These are phyloP conservation scores for Monilinia fructigena DNA, from an alignment of 2,329 filamentous ascomycete genomes.

Conservation along the genomic window DNA sequence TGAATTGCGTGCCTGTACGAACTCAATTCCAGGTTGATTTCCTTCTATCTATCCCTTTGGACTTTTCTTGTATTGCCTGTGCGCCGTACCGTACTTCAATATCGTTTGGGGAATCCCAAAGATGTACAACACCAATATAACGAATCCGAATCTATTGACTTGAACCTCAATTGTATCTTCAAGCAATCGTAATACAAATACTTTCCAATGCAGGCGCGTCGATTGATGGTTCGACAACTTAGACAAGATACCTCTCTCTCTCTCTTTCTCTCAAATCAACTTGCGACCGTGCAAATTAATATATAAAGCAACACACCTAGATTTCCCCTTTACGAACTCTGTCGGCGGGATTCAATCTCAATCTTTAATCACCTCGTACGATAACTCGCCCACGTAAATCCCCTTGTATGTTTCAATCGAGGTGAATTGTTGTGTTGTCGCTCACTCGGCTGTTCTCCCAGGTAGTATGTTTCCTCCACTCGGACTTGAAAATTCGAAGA, in stretches of 20 bases:
- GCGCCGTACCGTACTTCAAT: not conserved
- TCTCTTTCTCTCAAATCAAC: not conserved
- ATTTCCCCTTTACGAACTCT: not conserved
- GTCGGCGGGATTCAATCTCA: not conserved
- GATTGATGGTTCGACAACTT: not conserved
- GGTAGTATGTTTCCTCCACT: not conserved
- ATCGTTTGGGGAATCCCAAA: not conserved
- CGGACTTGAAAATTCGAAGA: not conserved
- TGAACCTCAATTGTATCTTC: not conserved
- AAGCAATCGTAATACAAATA: not conserved
- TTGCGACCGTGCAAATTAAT: not conserved
- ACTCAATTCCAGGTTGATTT: not conserved
- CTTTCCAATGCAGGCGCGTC: not conserved
- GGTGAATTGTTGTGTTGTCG: slow-evolving; percentile 18
- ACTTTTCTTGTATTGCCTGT: not conserved
- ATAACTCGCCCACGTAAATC: slow-evolving; percentile 9
- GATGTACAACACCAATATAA: not conserved
- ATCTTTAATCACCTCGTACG: not conserved
- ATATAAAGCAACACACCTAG: not conserved
- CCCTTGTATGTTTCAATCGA: not conserved
- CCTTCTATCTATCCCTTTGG: not conserved
- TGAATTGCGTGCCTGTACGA: not conserved
- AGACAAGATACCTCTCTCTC: not conserved
- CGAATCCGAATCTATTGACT: not conserved
- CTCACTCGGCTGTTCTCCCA: not conserved